Conservation (phyloP, 2,329 filamentous ascomycete species). For the Ophiostoma sp. region DNA sequence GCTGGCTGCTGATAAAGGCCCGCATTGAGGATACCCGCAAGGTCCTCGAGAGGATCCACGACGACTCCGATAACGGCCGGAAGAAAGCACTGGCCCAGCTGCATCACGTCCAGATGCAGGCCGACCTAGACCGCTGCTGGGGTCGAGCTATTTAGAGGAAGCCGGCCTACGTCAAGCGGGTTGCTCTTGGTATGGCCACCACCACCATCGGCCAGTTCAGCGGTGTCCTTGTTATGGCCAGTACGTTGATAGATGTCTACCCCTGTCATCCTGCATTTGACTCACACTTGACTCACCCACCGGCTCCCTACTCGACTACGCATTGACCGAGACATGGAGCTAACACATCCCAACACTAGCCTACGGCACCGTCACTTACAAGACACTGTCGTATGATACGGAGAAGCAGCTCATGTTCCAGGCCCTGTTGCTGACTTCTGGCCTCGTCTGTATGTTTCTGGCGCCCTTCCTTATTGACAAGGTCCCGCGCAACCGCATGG, state of each 20-base stretch:
- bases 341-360: not conserved
- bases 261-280: too few relatives aligned
- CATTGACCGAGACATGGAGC: too few relatives aligned
- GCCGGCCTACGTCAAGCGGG: not conserved
- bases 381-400: not conserved
- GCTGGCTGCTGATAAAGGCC: not conserved
- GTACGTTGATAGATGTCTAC: not conserved
- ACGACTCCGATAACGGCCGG: not conserved
- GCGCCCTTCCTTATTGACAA: not conserved
- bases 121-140: too few relatives aligned
- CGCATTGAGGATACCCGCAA: not conserved
- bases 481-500: not conserved
- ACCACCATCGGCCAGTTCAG: not conserved
- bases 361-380: not conserved
- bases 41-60: not conserved
- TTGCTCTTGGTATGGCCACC: not conserved
- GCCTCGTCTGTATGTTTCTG: not conserved
- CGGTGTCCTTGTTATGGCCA: not conserved
- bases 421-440: not conserved
- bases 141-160: not conserved
- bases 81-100: not conserved
- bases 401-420: not conserved
- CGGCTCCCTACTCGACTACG: too few relatives aligned
- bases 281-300: too few relatives aligned
- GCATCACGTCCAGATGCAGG: not conserved